These are phyloP conservation scores for Kernera saxatilis DNA, from an alignment of 345 rosid genomes.

Conservation along the genomic window DNA sequence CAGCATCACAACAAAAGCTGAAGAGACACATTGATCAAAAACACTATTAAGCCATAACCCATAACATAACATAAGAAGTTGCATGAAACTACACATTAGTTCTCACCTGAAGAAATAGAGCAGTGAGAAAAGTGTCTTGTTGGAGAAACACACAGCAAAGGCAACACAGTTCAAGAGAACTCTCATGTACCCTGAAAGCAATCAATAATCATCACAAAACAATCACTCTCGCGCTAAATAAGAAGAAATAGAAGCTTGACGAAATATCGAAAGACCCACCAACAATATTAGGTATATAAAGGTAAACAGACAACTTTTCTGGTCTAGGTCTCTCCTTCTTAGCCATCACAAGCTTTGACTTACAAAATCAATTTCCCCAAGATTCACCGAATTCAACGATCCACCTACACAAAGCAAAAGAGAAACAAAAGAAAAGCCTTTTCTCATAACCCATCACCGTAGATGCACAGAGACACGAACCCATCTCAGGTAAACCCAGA, in stretches of 20 bases:
- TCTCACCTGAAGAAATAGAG: conserved; percentile 75
- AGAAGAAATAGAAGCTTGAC: background rate
- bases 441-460: conserved; percentile 8
- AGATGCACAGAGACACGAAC: background rate
- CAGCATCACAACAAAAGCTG: conserved; percentile 96
- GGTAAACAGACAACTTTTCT: conserved; percentile 62
- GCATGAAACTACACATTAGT: background rate
- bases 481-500: conserved; percentile 1
- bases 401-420: conserved; percentile 17
- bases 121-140: conserved; percentile 66
- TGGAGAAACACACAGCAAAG: conserved; percentile 77
- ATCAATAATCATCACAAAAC: conserved; percentile 14
- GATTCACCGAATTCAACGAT: background rate
- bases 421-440: background rate
- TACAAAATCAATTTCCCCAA: background rate
- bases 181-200: conserved; percentile 62
- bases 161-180: conserved; percentile 81
- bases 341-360: conserved; percentile 43
- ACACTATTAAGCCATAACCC: background rate
- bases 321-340: conserved; percentile 54
- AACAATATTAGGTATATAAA: conserved; percentile 84
- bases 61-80: background rate
- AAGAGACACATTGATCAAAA: conserved; percentile 20
- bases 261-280: conserved; percentile 49
- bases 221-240: background rate